Percentiles rank a stretch among this genome's conserved stretches.
Evolutionary conservation across 148 eudicot species (phyloP).

Genomic region (Persicaria tinctoria): DNA sequence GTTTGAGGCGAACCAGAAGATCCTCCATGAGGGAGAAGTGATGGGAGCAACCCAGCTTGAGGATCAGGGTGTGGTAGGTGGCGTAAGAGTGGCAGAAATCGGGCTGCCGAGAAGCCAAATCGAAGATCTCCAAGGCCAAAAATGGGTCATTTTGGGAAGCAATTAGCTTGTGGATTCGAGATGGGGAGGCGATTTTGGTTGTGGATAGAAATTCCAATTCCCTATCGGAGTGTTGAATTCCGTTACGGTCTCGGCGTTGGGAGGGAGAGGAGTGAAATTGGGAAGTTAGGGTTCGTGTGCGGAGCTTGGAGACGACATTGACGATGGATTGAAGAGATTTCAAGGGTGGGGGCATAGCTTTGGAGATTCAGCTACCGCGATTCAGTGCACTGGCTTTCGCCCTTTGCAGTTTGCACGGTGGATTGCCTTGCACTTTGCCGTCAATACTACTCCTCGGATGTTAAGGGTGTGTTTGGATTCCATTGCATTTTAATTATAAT

Average conservation of each 20-base stretch:
- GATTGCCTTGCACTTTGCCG: too few species aligned
- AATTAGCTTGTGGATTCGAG: slow-evolving; percentile 56
- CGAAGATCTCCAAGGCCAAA: slow-evolving; percentile 79
- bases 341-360: not conserved
- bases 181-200: slow-evolving; percentile 42
- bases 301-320: slow-evolving; percentile 8
- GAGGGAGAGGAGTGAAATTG: slow-evolving; percentile 3
- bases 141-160: slow-evolving; percentile 74
- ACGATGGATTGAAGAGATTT: slow-evolving; percentile 7
- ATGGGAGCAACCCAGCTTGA: slow-evolving; percentile 56
- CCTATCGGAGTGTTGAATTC: slow-evolving; percentile 13
- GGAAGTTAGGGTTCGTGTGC: not conserved
- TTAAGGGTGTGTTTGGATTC: too few species aligned
- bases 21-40: slow-evolving; percentile 63
- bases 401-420: too few species aligned
- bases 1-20: slow-evolving; percentile 34
- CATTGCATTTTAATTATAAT: too few species aligned
- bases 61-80: slow-evolving; percentile 48
- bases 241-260: not conserved
- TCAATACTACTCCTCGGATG: too few species aligned
- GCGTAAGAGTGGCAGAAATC: slow-evolving; percentile 56
- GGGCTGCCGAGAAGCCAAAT: slow-evolving; percentile 66
- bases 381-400: too few species aligned
- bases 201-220: slow-evolving; percentile 18
- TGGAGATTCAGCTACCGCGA: too few species aligned